Evolutionary conservation across 2,329 filamentous ascomycete species (phyloP).

Genomic region (Helicocarpus griseus): DNA sequence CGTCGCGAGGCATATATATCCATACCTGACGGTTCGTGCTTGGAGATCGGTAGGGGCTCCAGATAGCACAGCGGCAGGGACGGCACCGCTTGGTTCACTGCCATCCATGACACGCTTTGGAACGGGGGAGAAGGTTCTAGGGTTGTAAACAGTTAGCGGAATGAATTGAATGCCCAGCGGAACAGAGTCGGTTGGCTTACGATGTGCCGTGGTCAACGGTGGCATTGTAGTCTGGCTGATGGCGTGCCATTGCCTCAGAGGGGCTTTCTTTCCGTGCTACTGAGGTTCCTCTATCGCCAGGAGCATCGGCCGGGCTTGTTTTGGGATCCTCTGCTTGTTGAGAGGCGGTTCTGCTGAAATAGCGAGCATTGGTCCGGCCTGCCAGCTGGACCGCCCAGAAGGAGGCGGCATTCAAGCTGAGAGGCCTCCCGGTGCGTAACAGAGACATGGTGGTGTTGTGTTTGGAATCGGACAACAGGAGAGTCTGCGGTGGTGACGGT

Average conservation of each 20-base stretch:
- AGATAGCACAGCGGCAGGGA: conserved; percentile 78
- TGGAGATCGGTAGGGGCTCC: conserved; percentile 91
- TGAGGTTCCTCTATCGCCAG: conserved; percentile 31
- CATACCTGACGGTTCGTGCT: conserved; percentile 84
- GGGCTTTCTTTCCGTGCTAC: conserved; percentile 44
- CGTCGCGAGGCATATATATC: conserved; percentile 1
- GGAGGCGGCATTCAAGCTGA: conserved; percentile 21
- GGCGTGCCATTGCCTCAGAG: conserved; percentile 44
- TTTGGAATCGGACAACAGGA: conserved; percentile 7
- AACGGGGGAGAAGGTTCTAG: conserved; percentile 79
- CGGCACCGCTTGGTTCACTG: conserved; percentile 64
- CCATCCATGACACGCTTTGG: conserved; percentile 85
- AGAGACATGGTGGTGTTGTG: conserved; percentile 50
- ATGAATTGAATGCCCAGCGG: conserved; percentile 8
- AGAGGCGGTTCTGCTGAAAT: conserved; percentile 37
- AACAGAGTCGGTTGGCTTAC: conserved; percentile 44
- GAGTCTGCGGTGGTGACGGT: not conserved
- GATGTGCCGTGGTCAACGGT: conserved; percentile 82
- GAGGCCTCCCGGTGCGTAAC: conserved; percentile 43
- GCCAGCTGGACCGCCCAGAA: conserved; percentile 23
- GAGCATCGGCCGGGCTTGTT: conserved; percentile 39
- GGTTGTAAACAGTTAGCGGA: conserved; percentile 42
- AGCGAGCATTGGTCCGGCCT: conserved; percentile 27
- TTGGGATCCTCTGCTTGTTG: conserved; percentile 19
- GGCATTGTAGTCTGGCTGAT: conserved; percentile 72